Percentiles rank a stretch among this genome's conserved stretches.
Evolutionary conservation across 306 rosid genomes (phyloP).

Genomic region (Medicago truncatula): MtrunA17r5.0-ANR NC_053045.1:16296501-16297000

Average conservation of each 20-base stretch:
- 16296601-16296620: slow-evolving; percentile 95
- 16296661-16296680: slow-evolving; percentile 79
- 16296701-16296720: slow-evolving; percentile 91
- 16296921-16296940: slow-evolving; percentile 85
- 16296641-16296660: slow-evolving; percentile 91
- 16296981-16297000: slow-evolving; percentile 97
- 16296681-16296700: slow-evolving; percentile 97
- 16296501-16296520: slow-evolving; percentile 72
- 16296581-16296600: slow-evolving; percentile 95
- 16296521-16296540: slow-evolving; percentile 67
- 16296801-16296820: slow-evolving; percentile 61
- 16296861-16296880: slow-evolving; percentile 67
- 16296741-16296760: slow-evolving; percentile 86
- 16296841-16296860: slow-evolving; percentile 70
- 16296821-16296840: slow-evolving; percentile 76
- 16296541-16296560: slow-evolving; percentile 67
- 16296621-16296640: slow-evolving; percentile 81
- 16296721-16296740: slow-evolving; percentile 83
- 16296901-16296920: slow-evolving; percentile 89
- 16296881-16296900: slow-evolving; percentile 83
- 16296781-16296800: slow-evolving; percentile 72
- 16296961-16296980: slow-evolving; percentile 80
- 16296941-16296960: slow-evolving; percentile 84
- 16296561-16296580: slow-evolving; percentile 72
- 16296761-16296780: slow-evolving; percentile 74